phyloP scores from a whole-genome alignment of 768 basidiomycete genomes.

The Lyophyllum shimeji region DNA sequence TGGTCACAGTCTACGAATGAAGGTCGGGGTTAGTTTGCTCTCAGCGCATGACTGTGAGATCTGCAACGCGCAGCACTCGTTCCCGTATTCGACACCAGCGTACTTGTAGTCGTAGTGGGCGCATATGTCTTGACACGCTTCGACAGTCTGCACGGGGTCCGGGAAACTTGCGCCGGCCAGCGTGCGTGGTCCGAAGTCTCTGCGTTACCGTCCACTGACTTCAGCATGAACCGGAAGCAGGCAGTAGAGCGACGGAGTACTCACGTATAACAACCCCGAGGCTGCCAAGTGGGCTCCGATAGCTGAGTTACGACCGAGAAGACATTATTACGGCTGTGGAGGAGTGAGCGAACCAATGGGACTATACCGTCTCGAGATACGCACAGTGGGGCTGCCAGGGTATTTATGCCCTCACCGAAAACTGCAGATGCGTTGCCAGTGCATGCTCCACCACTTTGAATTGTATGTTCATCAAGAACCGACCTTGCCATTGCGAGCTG shows the following conservation, averaged over 20 bases:
- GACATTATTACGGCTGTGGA: not conserved
- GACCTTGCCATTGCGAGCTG: too few species aligned
- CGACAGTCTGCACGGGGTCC: not conserved
- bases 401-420: not conserved
- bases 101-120: not conserved
- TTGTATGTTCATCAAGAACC: not conserved
- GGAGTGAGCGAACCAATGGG: not conserved
- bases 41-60: not conserved
- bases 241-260: not conserved
- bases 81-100: conserved; percentile 2
- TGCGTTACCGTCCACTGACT: not conserved
- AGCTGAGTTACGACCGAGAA: not conserved
- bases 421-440: not conserved
- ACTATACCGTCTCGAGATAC: not conserved
- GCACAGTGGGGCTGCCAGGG: not conserved
- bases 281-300: not conserved
- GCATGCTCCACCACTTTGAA: not conserved
- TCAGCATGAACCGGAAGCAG: not conserved
- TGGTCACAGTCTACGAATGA: conserved; percentile 7
- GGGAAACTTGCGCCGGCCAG: not conserved
- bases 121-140: not conserved
- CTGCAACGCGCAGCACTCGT: not conserved
- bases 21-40: not conserved
- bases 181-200: conserved; percentile 1
- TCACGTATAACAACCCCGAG: not conserved